These are phyloP conservation scores for Calonectria hawksworthii DNA, from an alignment of 2,329 filamentous ascomycete species.

Conservation along the genomic window DNA sequence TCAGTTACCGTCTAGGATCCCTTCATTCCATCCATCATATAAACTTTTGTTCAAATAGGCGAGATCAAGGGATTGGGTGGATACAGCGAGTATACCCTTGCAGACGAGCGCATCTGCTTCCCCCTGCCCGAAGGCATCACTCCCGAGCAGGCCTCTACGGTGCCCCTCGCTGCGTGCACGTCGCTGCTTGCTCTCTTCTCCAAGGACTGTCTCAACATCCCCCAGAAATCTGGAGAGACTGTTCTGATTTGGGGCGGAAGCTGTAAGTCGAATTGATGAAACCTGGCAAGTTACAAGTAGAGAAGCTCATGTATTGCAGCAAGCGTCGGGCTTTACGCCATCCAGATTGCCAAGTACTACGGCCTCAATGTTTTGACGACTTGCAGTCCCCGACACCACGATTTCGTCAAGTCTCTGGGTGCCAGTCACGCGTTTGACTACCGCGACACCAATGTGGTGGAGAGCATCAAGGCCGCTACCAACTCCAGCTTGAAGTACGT, in stretches of 20 bases:
- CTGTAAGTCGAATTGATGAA: neutral
- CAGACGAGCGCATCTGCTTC: slow-evolving; percentile 56
- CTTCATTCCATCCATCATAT: neutral
- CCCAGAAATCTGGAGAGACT: neutral
- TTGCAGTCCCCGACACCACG: slow-evolving; percentile 49
- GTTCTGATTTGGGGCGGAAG: slow-evolving; percentile 4
- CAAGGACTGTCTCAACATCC: neutral
- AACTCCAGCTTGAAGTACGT: neutral
- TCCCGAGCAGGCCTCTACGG: neutral
- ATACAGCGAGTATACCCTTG: slow-evolving; percentile 55
- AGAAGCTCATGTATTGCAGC: slow-evolving; percentile 36
- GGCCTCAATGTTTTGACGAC: slow-evolving; percentile 51
- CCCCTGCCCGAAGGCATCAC: slow-evolving; percentile 46
- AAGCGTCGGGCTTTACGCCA: slow-evolving; percentile 52
- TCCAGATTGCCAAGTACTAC: slow-evolving; percentile 50
- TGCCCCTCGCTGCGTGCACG: neutral
- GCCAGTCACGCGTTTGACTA: slow-evolving; percentile 23
- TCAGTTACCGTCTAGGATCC: slow-evolving; percentile 18
- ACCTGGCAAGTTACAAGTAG: too few relatives aligned
- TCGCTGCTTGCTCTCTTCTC: neutral
- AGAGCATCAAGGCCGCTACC: neutral
- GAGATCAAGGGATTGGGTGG: slow-evolving; percentile 48
- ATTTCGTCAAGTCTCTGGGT: slow-evolving; percentile 47
- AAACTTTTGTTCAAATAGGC: slow-evolving; percentile 14
- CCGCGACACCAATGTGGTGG: neutral